A percentile compares a stretch with the other conserved stretches of the same genome.
These are phyloP conservation scores for Talinum fruticosum DNA, from an alignment of 148 eudicot genomes.

Conservation along the genomic window DNA sequence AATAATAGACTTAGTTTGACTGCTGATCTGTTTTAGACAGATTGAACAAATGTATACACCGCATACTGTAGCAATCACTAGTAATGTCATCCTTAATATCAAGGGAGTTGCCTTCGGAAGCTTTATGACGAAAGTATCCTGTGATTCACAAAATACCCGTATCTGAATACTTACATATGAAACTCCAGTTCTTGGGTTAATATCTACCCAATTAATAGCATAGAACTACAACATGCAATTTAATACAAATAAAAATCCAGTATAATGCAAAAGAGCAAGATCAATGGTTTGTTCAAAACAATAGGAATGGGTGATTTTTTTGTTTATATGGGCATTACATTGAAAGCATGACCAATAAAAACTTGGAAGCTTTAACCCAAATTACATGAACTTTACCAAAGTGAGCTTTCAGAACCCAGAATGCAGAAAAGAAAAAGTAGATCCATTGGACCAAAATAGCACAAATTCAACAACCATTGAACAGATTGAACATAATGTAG, in stretches of 20 bases:
- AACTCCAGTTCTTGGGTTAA: background rate
- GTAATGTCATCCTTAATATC: constrained; percentile 51
- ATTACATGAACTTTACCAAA: background rate
- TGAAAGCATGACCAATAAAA: background rate
- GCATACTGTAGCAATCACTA: constrained; percentile 56
- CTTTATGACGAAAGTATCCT: constrained; percentile 57
- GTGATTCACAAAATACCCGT: constrained; percentile 24
- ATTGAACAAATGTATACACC: constrained; percentile 75
- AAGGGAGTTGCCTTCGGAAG: constrained; percentile 63
- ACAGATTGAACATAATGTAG: background rate
- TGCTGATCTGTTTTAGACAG: constrained; percentile 59
- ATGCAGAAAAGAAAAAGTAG: background rate
- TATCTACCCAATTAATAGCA: background rate
- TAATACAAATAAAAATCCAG: background rate
- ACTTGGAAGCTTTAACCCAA: background rate
- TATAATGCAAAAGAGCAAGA: background rate
- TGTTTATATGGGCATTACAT: background rate
- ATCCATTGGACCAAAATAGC: background rate
- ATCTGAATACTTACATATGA: background rate
- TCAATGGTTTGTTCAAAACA: background rate
- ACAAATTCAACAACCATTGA: background rate
- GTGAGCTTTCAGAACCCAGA: background rate
- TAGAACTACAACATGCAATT: background rate
- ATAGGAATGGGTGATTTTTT: background rate
- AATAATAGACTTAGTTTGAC: constrained; percentile 30